A percentile compares a stretch with the other conserved stretches of the same genome.
Conservation (phyloP, 805 yeast genomes). For the Yamadazyma ubonensis region DNA sequence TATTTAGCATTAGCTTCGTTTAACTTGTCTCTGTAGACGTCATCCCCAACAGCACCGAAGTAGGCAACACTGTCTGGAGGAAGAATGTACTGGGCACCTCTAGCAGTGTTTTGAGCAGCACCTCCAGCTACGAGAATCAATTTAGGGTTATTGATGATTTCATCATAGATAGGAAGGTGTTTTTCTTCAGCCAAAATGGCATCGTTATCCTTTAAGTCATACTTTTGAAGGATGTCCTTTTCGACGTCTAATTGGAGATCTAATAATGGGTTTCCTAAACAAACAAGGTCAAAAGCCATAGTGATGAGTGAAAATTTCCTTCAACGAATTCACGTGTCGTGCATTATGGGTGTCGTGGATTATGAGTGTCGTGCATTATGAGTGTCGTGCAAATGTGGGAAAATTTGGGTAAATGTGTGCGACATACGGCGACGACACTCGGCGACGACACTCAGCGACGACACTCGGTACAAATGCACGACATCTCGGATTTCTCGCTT, state of each 20-base stretch:
- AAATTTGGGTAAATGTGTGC: no score
- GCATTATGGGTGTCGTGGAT: no score
- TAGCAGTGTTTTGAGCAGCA: constrained; percentile 98
- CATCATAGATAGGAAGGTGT: constrained; percentile 84
- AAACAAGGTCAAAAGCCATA: constrained; percentile 69
- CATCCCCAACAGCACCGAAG: constrained; percentile 96
- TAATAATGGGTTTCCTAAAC: constrained; percentile 90
- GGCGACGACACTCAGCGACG: no score
- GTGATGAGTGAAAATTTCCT: constrained; percentile 1
- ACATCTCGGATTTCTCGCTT: no score
- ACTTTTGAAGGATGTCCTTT: constrained; percentile 69
- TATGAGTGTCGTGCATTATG: no score
- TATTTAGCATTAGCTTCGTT: constrained; percentile 80
- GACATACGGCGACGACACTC: no score
- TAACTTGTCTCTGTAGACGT: constrained; percentile 78
- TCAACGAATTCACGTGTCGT: no score
- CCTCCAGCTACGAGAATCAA: constrained; percentile 92
- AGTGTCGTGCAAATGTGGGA: background rate
- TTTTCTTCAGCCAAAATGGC: constrained; percentile 85
- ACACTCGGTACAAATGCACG: no score
- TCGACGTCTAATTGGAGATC: constrained; percentile 81
- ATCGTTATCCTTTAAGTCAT: constrained; percentile 84
- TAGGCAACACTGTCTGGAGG: constrained; percentile 82
- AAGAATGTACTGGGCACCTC: constrained; percentile 94
- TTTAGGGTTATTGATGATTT: constrained; percentile 59